phyloP scores from a whole-genome alignment of 306 rosid genomes.

The Dryas drummondii region DNA sequence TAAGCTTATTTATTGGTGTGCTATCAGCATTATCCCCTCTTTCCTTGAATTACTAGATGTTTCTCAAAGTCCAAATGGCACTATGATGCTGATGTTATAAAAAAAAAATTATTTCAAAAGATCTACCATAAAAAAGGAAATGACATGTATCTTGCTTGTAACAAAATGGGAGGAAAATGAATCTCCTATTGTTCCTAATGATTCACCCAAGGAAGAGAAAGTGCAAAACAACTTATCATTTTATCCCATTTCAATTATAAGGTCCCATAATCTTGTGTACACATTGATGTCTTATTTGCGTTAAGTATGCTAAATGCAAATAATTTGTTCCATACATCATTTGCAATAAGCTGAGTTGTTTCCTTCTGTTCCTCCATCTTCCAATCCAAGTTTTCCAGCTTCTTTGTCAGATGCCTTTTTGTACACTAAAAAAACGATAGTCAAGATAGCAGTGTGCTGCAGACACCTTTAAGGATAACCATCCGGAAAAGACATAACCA shows the following conservation, averaged over 20 bases:
- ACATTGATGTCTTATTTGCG: not conserved
- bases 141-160: conserved; percentile 1
- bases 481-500: conserved; percentile 18
- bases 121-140: conserved; percentile 7
- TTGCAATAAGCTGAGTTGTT: conserved; percentile 52
- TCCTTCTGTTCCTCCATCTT: conserved; percentile 67
- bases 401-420: conserved; percentile 61
- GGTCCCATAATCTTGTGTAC: not conserved
- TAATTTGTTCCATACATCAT: conserved; percentile 48
- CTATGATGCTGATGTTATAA: conserved; percentile 8
- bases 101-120: conserved; percentile 13
- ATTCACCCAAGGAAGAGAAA: conserved; percentile 8
- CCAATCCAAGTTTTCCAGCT: conserved; percentile 65
- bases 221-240: not conserved
- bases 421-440: conserved; percentile 46
- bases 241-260: not conserved
- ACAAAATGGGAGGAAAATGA: not conserved
- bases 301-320: not conserved
- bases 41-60: not conserved
- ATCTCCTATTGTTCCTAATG: conserved; percentile 1
- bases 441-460: conserved; percentile 11
- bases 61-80: conserved; percentile 12
- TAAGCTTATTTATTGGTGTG: not conserved
- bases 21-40: not conserved
- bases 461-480: conserved; percentile 18